These are phyloP conservation scores for Leccinum fibrillosum DNA, from an alignment of 768 basidiomycete genomes.

Conservation along the genomic window DNA sequence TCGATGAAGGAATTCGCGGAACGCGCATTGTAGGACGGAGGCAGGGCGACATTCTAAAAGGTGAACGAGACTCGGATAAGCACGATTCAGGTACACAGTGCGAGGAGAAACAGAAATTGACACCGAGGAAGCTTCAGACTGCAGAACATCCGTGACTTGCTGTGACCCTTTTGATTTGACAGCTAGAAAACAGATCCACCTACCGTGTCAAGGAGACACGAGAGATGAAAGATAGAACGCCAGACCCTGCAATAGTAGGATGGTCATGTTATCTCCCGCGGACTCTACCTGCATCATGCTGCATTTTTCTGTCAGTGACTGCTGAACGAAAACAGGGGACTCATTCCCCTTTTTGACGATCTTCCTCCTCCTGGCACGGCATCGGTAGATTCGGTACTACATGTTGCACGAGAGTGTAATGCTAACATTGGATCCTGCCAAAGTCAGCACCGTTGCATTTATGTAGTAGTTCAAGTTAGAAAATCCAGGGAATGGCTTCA, in stretches of 20 bases:
- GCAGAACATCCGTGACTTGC: constrained; percentile 1
- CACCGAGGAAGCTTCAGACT: too few relatives aligned
- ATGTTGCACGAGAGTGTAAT: too few relatives aligned
- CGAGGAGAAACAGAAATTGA: neutral
- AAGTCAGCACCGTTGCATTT: too few relatives aligned
- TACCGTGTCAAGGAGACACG: too few relatives aligned
- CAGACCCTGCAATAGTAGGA: neutral
- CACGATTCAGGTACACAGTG: constrained; percentile 41
- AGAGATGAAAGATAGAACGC: constrained; percentile 12
- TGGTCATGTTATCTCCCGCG: constrained; percentile 1
- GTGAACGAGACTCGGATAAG: constrained; percentile 11
- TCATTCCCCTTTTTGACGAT: too few relatives aligned
- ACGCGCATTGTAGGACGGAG: constrained; percentile 28
- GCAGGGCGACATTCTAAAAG: constrained; percentile 23
- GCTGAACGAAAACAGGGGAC: too few relatives aligned
- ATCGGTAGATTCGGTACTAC: too few relatives aligned
- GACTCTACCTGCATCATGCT: neutral
- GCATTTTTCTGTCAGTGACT: too few relatives aligned
- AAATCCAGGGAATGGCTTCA: too few relatives aligned
- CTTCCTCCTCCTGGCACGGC: too few relatives aligned
- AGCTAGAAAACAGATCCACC: neutral
- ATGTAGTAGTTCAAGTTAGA: too few relatives aligned
- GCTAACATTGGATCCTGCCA: too few relatives aligned
- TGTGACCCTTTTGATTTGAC: constrained; percentile 8
- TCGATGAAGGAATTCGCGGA: constrained; percentile 34